Percentiles rank a stretch among this genome's conserved stretches.
These are phyloP conservation scores for Rhynchospora tenuis DNA, from an alignment of 176 grass and related monocot genomes.

Conservation along the genomic window DNA sequence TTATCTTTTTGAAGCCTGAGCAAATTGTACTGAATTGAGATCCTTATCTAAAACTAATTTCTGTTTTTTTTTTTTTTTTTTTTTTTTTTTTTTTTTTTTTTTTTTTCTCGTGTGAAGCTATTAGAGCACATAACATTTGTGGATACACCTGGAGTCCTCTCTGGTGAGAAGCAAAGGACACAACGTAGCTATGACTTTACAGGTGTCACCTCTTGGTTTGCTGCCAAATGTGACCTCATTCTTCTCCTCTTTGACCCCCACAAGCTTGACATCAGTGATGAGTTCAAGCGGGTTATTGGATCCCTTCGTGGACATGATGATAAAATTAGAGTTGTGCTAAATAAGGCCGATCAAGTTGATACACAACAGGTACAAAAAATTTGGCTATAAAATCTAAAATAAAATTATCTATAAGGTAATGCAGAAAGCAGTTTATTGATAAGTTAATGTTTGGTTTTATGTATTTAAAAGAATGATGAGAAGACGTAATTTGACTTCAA, in stretches of 20 bases:
- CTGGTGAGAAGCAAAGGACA: conserved; percentile 84
- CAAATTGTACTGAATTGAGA: not conserved
- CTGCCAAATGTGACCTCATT: conserved; percentile 90
- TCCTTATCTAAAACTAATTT: not conserved
- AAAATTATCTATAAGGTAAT: not conserved
- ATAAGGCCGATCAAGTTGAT: conserved; percentile 94
- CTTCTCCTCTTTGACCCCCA: conserved; percentile 93
- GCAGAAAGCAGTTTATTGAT: not conserved
- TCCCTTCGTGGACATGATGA: conserved; percentile 87
- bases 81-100: not conserved
- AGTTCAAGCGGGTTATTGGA: conserved; percentile 83
- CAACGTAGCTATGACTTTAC: conserved; percentile 88
- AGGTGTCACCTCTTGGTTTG: conserved; percentile 88
- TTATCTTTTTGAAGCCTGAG: not conserved
- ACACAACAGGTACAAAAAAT: conserved; percentile 64
- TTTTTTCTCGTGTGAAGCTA: conserved; percentile 42
- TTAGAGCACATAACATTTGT: conserved; percentile 94
- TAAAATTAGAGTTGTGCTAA: conserved; percentile 90
- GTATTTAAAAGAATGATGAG: not conserved
- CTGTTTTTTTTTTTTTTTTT: not conserved
- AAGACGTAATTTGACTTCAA: not conserved
- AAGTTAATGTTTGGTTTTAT: not conserved
- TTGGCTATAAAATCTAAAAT: not conserved
- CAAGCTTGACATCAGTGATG: conserved; percentile 88
- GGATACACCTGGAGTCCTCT: conserved; percentile 91